Base-by-base conservation (phyloP, 2,329 filamentous ascomycete species). In the Stemphylium vesicarium region DNA sequence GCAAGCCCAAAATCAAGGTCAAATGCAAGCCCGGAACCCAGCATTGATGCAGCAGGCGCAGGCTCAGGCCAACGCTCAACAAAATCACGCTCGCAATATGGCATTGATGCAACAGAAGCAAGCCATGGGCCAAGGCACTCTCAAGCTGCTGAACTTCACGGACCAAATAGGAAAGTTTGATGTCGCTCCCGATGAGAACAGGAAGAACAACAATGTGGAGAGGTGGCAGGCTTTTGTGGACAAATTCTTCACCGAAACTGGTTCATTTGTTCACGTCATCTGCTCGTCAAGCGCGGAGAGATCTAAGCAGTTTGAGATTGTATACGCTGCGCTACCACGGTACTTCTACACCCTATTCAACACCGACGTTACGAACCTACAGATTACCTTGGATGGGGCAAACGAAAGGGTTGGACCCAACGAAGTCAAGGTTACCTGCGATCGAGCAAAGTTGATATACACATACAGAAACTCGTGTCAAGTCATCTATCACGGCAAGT, bases 311-410 rank as follows among this genome's bases (percentile, higher is more conserved):
- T 97, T 93, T 68, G 93, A 97, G 72, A 92, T 98, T 43, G 85
- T 88, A 2, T 91, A 86, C 54, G 85, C 92, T 3, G 90, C 90
- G 0, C 81, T 99, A 40, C 86, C 94, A 31, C 87, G 94, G 68
- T 98, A 95, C 75, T 97, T 96, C 73, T 87, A 90, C 66, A 93
- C 91, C 0, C 89, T 96, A 68, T 97, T 95, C 72, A 88, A 89
- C 53, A 94, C 91, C 57, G 93, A 74, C 12, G 88, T 97, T 50
- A 89, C 85, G 64, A 91, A 88, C 50, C 91, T 98, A 65, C 92
- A 96, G 73, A 84, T 98, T 71, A 86, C 92, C 18, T 84, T 96
- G 66, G 92, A 96, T 65, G 88, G 86, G 33, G 79, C 84, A 13
- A 79, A 77, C 24, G 85, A 89, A 63, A 81, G 77, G 33, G 77